A percentile compares a stretch with the other conserved stretches of the same genome.
Evolutionary conservation across 257 asterid genomes (phyloP).

Genomic region (Solanum chiquidenum): DNA sequence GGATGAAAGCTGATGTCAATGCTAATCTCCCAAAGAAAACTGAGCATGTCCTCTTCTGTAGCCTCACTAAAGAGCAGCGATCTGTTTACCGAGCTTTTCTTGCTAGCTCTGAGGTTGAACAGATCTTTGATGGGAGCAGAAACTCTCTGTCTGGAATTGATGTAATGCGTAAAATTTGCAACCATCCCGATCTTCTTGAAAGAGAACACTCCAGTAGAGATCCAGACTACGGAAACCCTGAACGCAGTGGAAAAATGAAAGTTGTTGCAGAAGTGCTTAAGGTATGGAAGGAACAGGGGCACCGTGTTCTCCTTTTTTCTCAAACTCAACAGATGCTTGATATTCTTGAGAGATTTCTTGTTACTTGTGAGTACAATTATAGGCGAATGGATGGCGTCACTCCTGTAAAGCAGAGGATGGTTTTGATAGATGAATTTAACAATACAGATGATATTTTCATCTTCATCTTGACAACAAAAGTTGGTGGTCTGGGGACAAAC

Average conservation of each 20-base stretch:
- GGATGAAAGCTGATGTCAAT: conserved; percentile 91
- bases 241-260: conserved; percentile 91
- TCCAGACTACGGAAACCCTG: conserved; percentile 90
- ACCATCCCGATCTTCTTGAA: conserved; percentile 97
- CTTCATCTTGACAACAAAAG: conserved; percentile 87
- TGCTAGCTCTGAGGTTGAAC: conserved; percentile 96
- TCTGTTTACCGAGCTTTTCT: conserved; percentile 92
- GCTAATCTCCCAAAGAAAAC: conserved; percentile 92
- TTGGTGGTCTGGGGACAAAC: conserved; percentile 96
- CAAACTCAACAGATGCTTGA: conserved; percentile 99
- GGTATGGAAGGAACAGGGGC: conserved; percentile 95
- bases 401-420: conserved; percentile 86
- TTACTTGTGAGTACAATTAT: conserved; percentile 41
- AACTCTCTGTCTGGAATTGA: conserved; percentile 90
- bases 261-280: conserved; percentile 84
- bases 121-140: conserved; percentile 77
- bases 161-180: conserved; percentile 95
- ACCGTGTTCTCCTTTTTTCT: conserved; percentile 86
- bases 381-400: conserved; percentile 97
- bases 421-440: conserved; percentile 87
- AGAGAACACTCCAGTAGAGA: conserved; percentile 73
- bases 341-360: conserved; percentile 71
- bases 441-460: conserved; percentile 66
- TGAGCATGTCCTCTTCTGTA: conserved; percentile 95
- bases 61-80: conserved; percentile 82